phyloP scores from a whole-genome alignment of 441 rosid genomes.

The Sinapis alba region DNA sequence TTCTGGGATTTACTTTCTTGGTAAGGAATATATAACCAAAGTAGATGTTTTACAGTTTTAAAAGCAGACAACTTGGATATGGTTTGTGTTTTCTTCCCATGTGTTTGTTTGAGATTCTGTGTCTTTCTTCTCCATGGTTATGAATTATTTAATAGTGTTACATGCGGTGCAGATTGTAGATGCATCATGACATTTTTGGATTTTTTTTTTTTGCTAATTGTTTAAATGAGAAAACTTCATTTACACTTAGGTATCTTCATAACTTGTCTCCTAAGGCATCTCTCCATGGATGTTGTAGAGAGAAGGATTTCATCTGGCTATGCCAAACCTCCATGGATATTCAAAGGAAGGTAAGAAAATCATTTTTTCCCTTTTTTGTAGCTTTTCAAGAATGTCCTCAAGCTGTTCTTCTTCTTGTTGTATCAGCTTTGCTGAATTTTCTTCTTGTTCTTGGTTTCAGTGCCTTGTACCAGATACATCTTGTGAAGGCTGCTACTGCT shows the following conservation, averaged over 20 bases:
- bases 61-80: conserved; percentile 2
- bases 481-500: conserved; percentile 87
- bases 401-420: background rate
- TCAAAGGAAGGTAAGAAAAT: conserved; percentile 78
- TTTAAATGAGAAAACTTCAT: background rate
- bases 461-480: conserved; percentile 95
- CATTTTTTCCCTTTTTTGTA: background rate
- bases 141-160: background rate
- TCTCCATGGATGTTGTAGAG: conserved; percentile 53
- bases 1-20: background rate
- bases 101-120: conserved; percentile 7
- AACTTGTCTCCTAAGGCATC: conserved; percentile 30
- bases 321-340: conserved; percentile 91
- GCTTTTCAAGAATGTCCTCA: conserved; percentile 1
- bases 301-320: conserved; percentile 55
- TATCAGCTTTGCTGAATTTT: conserved; percentile 15
- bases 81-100: conserved; percentile 2
- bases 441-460: conserved; percentile 42
- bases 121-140: background rate
- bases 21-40: background rate
- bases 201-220: conserved; percentile 4
- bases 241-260: background rate
- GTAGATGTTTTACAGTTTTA: background rate
- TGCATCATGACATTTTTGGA: background rate
- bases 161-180: background rate